phyloP scores from a whole-genome alignment of 148 eudicot genomes.

The Talinum fruticosum region DNA sequence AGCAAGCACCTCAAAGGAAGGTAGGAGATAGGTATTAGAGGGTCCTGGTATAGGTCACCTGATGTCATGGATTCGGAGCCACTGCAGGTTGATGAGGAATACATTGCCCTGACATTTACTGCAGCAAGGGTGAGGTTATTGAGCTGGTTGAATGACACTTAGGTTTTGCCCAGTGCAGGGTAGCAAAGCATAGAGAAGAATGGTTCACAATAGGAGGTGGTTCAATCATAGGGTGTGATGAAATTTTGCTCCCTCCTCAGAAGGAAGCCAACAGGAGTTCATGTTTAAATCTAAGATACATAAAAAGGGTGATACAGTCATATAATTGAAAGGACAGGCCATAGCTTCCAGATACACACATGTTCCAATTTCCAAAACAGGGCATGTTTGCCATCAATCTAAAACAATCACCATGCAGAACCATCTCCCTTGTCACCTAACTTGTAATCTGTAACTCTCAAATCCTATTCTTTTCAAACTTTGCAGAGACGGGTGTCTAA shows the following conservation, averaged over 20 bases:
- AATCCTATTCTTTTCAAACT: background rate
- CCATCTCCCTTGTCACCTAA: no score
- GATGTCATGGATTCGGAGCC: background rate
- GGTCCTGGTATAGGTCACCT: background rate
- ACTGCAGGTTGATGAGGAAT: background rate
- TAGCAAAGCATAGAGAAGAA: background rate
- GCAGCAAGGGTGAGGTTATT: background rate
- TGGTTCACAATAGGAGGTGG: background rate
- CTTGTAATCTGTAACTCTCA: no score
- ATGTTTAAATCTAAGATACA: no score
- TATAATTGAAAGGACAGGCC: no score
- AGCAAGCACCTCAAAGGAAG: background rate
- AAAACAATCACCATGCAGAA: no score
- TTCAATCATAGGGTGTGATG: background rate
- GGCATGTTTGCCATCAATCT: no score
- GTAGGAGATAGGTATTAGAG: background rate
- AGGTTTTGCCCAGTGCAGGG: background rate
- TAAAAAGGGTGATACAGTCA: no score
- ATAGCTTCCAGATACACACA: no score
- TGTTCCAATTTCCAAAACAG: no score
- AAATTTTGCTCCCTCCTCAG: no score
- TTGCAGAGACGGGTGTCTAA: background rate
- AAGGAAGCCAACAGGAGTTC: no score
- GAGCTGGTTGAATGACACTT: no score
- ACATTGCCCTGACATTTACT: background rate